Evolutionary conservation across 495 filamentous ascomycete genomes (phyloP).

Genomic region (Penicillium paxilli): DNA sequence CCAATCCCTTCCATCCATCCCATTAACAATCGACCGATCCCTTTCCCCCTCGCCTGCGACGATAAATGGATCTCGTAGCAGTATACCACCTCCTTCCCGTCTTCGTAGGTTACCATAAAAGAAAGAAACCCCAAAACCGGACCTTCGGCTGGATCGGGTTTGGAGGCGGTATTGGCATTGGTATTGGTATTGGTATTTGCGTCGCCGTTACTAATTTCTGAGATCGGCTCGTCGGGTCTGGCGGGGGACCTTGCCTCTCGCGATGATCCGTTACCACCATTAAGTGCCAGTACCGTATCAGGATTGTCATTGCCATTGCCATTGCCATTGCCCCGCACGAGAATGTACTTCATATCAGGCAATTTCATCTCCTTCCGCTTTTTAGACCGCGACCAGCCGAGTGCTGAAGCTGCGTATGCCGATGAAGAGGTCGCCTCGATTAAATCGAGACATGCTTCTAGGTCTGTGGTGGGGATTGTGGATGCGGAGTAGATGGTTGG

Average conservation of each 20-base stretch:
- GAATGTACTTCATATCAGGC: constrained; percentile 65
- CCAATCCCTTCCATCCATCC: constrained; percentile 43
- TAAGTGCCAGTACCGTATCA: too few relatives aligned
- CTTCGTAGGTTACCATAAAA: constrained; percentile 82
- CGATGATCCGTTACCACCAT: too few relatives aligned
- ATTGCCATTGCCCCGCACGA: constrained; percentile 45
- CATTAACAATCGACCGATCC: constrained; percentile 45
- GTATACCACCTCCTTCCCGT: constrained; percentile 71
- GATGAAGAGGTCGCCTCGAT: constrained; percentile 68
- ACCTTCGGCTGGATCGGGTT: not conserved
- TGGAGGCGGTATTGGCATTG: too few relatives aligned
- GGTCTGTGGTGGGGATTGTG: constrained; percentile 49
- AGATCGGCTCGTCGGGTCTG: constrained; percentile 3
- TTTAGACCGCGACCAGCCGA: constrained; percentile 67
- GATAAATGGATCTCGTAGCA: constrained; percentile 86
- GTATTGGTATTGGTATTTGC: not conserved
- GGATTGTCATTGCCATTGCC: too few relatives aligned
- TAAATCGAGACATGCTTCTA: constrained; percentile 68
- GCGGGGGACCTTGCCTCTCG: too few relatives aligned
- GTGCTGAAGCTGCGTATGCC: constrained; percentile 64
- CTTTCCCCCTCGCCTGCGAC: constrained; percentile 47
- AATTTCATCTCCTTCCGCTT: constrained; percentile 79
- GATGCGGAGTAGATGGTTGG: constrained; percentile 45
- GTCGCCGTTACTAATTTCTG: not conserved
- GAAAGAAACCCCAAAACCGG: constrained; percentile 67